These are phyloP conservation scores for Pichia terricola DNA, from an alignment of 1,139 yeast species.

Conservation along the genomic window DNA sequence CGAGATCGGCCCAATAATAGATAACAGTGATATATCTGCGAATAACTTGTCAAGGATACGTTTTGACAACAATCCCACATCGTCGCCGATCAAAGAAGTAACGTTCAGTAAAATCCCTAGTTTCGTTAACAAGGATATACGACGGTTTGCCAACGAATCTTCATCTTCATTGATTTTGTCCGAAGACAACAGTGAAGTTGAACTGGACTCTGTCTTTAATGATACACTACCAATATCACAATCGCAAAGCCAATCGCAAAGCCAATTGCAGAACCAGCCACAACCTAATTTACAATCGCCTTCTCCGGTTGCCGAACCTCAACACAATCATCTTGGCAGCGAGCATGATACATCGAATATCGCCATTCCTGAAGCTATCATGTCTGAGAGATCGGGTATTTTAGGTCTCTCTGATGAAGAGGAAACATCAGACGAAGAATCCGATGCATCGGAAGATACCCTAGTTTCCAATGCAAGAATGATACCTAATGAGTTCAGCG, in stretches of 20 bases:
- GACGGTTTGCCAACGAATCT: slow-evolving; percentile 6
- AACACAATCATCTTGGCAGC: no score
- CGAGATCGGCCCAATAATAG: neutral
- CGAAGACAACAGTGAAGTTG: neutral
- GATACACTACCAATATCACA: slow-evolving; percentile 9
- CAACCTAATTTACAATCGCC: slow-evolving; percentile 1
- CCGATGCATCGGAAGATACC: neutral
- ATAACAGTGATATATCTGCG: neutral
- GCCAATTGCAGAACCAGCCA: slow-evolving; percentile 1
- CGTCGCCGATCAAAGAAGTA: no score
- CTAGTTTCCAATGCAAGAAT: neutral
- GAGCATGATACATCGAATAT: slow-evolving; percentile 17
- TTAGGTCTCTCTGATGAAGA: slow-evolving; percentile 7
- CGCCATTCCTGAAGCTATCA: slow-evolving; percentile 25
- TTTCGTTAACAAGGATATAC: slow-evolving; percentile 9
- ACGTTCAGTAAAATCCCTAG: slow-evolving; percentile 3
- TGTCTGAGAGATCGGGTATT: slow-evolving; percentile 20
- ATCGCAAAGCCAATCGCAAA: slow-evolving; percentile 4
- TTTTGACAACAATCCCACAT: neutral
- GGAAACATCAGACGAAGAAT: slow-evolving; percentile 2
- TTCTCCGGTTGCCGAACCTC: neutral
- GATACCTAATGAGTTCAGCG: neutral
- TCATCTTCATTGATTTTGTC: neutral
- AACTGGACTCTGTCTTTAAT: neutral
- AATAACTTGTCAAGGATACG: neutral